phyloP scores from a whole-genome alignment of 1,284 basidiomycete species.

The Moesziomyces antarcticus region DNA sequence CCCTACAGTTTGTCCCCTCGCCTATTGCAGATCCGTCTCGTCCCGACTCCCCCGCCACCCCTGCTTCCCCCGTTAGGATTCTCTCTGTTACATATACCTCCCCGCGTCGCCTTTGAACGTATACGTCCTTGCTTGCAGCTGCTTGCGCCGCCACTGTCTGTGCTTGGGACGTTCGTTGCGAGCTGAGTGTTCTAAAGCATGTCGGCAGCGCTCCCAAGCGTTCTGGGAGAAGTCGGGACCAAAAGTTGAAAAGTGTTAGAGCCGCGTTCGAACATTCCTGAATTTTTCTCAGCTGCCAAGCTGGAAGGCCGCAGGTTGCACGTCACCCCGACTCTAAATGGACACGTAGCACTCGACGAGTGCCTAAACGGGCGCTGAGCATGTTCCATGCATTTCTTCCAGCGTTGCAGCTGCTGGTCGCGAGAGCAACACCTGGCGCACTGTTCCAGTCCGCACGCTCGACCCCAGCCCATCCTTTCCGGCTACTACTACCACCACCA shows the following conservation, averaged over 20 bases:
- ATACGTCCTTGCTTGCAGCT: background rate
- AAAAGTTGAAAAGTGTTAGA: too few relatives aligned
- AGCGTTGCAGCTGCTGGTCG: constrained; percentile 1
- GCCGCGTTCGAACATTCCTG: too few relatives aligned
- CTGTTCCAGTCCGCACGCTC: constrained; percentile 1
- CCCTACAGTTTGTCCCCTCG: background rate
- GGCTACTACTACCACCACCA: background rate
- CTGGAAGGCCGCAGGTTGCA: constrained; percentile 2
- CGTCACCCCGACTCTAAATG: constrained; percentile 22
- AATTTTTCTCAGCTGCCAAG: too few relatives aligned
- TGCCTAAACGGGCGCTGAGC: background rate
- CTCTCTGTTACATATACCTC: constrained; percentile 30
- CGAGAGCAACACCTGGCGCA: constrained; percentile 15
- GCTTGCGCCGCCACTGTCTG: constrained; percentile 7
- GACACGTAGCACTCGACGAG: constrained; percentile 20
- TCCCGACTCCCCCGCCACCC: too few relatives aligned
- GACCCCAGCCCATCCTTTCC: background rate
- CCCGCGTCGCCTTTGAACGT: background rate
- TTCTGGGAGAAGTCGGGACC: too few relatives aligned
- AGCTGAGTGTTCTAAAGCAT: too few relatives aligned
- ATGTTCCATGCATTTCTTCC: constrained; percentile 29
- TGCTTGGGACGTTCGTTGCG: background rate
- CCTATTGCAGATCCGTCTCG: background rate
- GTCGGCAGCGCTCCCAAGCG: too few relatives aligned
- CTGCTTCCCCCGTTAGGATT: background rate